phyloP scores from a whole-genome alignment of 495 filamentous ascomycete genomes.

The Saxophila tyrrhenica region DNA sequence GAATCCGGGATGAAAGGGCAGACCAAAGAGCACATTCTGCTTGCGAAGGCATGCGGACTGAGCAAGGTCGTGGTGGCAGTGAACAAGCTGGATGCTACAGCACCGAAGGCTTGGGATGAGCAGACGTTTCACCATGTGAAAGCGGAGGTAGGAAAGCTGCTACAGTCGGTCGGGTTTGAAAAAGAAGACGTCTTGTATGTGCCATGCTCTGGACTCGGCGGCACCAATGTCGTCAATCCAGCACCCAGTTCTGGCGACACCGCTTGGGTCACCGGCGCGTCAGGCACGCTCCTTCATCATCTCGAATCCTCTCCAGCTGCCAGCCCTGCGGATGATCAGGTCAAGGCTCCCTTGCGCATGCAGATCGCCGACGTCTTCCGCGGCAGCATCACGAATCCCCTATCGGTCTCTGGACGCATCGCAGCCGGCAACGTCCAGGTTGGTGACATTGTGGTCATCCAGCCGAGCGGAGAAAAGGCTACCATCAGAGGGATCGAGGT shows the following conservation, averaged over 20 bases:
- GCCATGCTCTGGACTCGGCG: constrained; percentile 77
- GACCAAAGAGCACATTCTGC: constrained; percentile 82
- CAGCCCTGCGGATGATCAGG: constrained; percentile 54
- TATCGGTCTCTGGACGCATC: constrained; percentile 76
- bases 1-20: constrained; percentile 89
- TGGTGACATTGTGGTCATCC: constrained; percentile 66
- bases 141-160: constrained; percentile 70
- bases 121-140: constrained; percentile 75
- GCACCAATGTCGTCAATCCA: constrained; percentile 63
- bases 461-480: constrained; percentile 70
- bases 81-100: constrained; percentile 84
- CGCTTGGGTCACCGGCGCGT: constrained; percentile 57
- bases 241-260: constrained; percentile 43
- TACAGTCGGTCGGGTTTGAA: constrained; percentile 70
- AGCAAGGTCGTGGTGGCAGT: constrained; percentile 77
- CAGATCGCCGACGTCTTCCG: constrained; percentile 77
- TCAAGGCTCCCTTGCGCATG: constrained; percentile 72
- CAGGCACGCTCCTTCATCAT: constrained; percentile 67
- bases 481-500: constrained; percentile 67
- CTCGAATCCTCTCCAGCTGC: constrained; percentile 52
- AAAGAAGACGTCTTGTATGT: constrained; percentile 70
- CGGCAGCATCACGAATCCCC: constrained; percentile 57
- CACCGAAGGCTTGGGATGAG: constrained; percentile 49
- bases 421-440: constrained; percentile 72
- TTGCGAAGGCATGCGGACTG: constrained; percentile 87